These are phyloP conservation scores for Pseudogymnoascus sp. DNA, from an alignment of 2,329 filamentous ascomycete genomes.

Conservation along the genomic window DNA sequence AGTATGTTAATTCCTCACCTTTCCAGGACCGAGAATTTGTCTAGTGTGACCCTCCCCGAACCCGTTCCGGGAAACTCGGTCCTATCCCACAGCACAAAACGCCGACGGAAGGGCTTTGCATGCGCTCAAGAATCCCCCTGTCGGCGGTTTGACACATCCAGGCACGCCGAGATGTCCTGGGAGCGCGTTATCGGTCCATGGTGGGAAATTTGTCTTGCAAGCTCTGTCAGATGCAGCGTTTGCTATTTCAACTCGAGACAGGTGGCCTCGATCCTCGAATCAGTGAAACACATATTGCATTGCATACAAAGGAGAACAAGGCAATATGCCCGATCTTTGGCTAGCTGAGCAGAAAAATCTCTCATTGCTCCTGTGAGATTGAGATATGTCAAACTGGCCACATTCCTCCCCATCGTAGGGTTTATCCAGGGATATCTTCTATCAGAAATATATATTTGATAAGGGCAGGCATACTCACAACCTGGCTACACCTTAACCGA, in stretches of 20 bases:
- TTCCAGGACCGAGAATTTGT: not conserved
- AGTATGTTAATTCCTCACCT: not conserved
- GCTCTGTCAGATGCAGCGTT: not conserved
- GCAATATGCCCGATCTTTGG: not conserved
- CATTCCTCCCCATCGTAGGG: not conserved
- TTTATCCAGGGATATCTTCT: not conserved
- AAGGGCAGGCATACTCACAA: not conserved
- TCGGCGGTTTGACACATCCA: not conserved
- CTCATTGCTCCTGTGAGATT: not conserved
- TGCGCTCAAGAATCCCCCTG: not conserved
- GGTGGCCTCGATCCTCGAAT: not conserved
- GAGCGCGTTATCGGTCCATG: not conserved
- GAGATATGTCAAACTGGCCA: not conserved
- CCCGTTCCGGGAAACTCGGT: slow-evolving; percentile 1
- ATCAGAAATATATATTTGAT: slow-evolving; percentile 2
- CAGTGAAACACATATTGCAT: not conserved
- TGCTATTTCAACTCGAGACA: not conserved
- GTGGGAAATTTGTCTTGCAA: not conserved
- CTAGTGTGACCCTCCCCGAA: not conserved
- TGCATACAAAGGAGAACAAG: not conserved
- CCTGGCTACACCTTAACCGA: not conserved
- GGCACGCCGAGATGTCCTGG: not conserved
- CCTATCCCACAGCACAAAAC: not conserved
- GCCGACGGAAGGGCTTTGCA: not conserved
- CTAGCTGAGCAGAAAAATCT: not conserved